Conservation (phyloP, 768 basidiomycete genomes). For the Mycena crocata region DNA sequence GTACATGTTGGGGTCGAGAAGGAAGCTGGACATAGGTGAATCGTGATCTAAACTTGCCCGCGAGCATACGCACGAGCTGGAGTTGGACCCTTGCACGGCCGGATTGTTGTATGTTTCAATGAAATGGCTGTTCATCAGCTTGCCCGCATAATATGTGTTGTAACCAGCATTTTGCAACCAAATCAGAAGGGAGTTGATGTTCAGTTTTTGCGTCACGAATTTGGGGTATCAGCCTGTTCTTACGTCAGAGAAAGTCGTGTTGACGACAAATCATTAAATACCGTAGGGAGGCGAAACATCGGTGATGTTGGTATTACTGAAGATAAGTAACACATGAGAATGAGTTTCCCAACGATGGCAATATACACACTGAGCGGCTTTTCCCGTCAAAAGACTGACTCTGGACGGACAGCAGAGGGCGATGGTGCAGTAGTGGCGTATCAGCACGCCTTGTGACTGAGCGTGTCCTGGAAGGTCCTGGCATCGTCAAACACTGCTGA, state of each 20-base stretch:
- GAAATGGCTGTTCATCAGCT: constrained; percentile 3
- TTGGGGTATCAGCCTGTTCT: not conserved
- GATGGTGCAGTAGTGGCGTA: too few relatives aligned
- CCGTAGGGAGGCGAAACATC: constrained; percentile 1
- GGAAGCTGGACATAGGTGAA: not conserved
- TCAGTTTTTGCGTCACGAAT: not conserved
- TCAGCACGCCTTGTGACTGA: too few relatives aligned
- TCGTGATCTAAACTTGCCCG: not conserved
- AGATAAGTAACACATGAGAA: too few relatives aligned
- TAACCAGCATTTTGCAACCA: constrained; percentile 7
- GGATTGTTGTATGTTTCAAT: not conserved
- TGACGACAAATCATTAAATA: not conserved
- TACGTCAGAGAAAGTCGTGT: not conserved
- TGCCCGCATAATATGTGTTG: constrained; percentile 9
- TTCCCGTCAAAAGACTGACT: too few relatives aligned
- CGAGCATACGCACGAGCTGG: not conserved
- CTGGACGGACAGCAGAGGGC: too few relatives aligned
- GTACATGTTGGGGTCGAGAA: constrained; percentile 6
- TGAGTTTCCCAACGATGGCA: too few relatives aligned
- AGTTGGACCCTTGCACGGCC: not conserved
- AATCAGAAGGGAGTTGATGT: not conserved
- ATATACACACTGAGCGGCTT: too few relatives aligned
- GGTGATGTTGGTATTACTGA: constrained; percentile 13
- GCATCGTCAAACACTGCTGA: too few relatives aligned
- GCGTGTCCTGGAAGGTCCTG: too few relatives aligned